Base-by-base conservation (phyloP, 768 basidiomycete species). In the Pleurotus tuber-regium region DNA sequence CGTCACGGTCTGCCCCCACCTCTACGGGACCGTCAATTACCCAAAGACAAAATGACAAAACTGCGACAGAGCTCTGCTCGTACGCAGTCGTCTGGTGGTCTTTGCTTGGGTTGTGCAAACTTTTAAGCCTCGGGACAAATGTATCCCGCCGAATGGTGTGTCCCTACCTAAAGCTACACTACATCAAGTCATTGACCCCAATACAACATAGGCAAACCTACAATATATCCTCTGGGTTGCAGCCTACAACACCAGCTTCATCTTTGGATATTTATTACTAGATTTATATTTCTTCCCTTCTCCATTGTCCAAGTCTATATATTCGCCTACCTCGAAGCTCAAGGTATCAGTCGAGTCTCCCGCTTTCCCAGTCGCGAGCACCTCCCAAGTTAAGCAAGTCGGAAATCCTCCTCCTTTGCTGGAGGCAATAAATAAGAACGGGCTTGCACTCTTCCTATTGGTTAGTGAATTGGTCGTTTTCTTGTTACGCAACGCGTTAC, bases 151-250 rank as follows among this genome's bases (percentile, higher is more conserved):
- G 74, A 58, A 75, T 78, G 70, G 78, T 78, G 28, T 52, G 10
- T 50, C 19, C 10, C 16, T 33, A 3, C 4, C 11, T n/a, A 14
- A 19, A 6, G 1, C 10, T 11, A 2, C 18, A 24, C 36, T 53
- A 31, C 41, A 12, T 11, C 25, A 33, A 30, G 28, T 5, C 19
- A 33, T 40, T 31, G 2, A 25, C 31, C 10, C 29, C 14, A 24
- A 19, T 21, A 9, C 9, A 7, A 46, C 19, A 14, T 58, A 95
- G 94, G 90, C 86, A 39, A 98, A 98, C 61, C 59, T 92, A 25
- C 78, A 89, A 3, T 98, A 99, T 66, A 83, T 94, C 29, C 66
- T 93, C 14, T 98, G 95, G 93, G 79, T 89, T 6, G 79, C 82
- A 1, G 93, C 91, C 8, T 96, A 82, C 81, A 98, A 98, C 64